A percentile compares a stretch with the other conserved stretches of the same genome.
Conservation (phyloP, 805 yeast genomes). For the Candida berthetii region DNA sequence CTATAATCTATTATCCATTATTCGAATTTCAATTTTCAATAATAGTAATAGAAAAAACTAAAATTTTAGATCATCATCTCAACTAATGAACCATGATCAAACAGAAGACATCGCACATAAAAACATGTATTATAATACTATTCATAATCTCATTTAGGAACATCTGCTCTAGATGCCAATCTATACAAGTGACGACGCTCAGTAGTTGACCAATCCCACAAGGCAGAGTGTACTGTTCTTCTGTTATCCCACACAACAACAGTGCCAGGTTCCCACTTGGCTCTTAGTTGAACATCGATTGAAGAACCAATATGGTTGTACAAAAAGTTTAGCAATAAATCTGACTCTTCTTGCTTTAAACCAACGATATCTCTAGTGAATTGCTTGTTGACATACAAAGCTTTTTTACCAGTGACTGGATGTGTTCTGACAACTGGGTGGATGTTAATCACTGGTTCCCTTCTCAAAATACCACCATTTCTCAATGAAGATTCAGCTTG, state of each 20-base stretch:
- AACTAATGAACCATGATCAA: too few species aligned
- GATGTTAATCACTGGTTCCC: constrained; percentile 39
- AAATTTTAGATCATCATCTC: too few species aligned
- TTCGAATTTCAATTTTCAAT: too few species aligned
- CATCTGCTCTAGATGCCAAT: constrained; percentile 43
- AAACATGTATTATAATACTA: too few species aligned
- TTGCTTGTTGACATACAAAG: neutral
- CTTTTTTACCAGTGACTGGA: constrained; percentile 1
- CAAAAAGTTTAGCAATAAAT: neutral
- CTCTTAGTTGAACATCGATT: constrained; percentile 16
- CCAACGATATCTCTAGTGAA: constrained; percentile 1
- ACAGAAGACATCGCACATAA: too few species aligned
- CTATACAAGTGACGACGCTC: constrained; percentile 32
- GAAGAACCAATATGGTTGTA: neutral
- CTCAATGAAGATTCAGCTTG: constrained; percentile 36
- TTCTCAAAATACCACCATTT: constrained; percentile 36
- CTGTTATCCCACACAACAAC: constrained; percentile 21
- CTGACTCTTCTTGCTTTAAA: constrained; percentile 1
- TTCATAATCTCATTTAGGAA: constrained; percentile 43
- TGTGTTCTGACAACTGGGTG: constrained; percentile 1
- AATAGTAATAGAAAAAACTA: too few species aligned
- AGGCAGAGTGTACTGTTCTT: constrained; percentile 42
- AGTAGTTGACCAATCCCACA: constrained; percentile 40
- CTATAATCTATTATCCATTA: too few species aligned
- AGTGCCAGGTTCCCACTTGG: constrained; percentile 14